Base-by-base conservation (phyloP, 2,329 filamentous ascomycete genomes). In the Ophiostoma populinum region DNA sequence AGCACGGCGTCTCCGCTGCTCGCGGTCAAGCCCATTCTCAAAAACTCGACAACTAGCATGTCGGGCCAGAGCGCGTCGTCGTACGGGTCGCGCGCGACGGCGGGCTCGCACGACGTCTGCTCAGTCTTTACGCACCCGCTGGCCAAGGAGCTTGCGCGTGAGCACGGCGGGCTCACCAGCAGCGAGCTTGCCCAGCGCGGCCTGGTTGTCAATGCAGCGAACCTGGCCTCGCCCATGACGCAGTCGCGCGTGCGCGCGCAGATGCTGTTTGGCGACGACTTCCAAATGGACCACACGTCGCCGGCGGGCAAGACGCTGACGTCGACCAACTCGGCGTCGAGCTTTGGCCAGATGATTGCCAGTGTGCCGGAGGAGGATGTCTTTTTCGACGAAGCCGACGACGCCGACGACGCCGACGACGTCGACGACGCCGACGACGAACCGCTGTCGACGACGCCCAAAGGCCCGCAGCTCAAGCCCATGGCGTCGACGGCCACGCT, bases 1-100 rank as follows among this genome's bases (percentile, higher is more conserved):
- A 4, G 19, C 21, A 13, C 35, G 31, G 10, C 13, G 17, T 4
- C 25, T 17, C 7, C 27, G 30, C 30, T 22, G 30, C 30, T 32
- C 30, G 13, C 20, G 30, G 12, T 39, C 18, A 39, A 37, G 6
- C 34, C 42, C 2, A 40, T 38, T 4, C 28, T 44, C 19, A 44
- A 44, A 13, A 33, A 31, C n/a, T 37, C 42, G 3, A 17, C 24
- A 2, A 28, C 37, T 2, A 31, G 35, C 10, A 10, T 34, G 22
- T 40, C 42, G 4, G 31, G 27, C 2, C 36, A 36, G 9, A 40
- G 35, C 7, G 6, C 29, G 8, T 34, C 37, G 18, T 34, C 38
- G 3, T 40, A 36, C n/a, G 16, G 31, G 1, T 36, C 41, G 1
- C n/a, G n/a, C n/a, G n/a, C n/a, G n/a, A n/a, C n/a, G n/a, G n/a